Base-by-base conservation (phyloP, 73 alveolate genomes). In the Uronychia binucleata region DNA sequence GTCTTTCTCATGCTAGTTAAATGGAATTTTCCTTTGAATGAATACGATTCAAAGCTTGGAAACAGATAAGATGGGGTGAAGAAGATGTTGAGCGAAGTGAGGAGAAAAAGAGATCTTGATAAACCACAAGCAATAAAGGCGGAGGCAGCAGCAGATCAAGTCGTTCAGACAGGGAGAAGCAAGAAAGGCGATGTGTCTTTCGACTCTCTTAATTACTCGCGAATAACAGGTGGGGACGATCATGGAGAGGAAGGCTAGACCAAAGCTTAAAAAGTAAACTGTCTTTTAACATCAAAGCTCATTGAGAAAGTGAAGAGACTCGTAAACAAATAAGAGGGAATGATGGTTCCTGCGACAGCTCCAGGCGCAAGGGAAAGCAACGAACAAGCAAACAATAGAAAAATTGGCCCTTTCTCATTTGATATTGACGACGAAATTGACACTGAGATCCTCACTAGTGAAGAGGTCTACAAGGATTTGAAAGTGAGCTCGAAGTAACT, bases 391-490 rank as follows among this genome's bases (percentile, higher is more conserved):
- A 35, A 85, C 34, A 58, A 58, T 58, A 85, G 92, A 34, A 90
- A 75, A 58, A 90, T 90, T 28, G 95, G 95, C 0, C 95, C 95
- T 26, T 90, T 90, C 88, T 80, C 87, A 59, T 90, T 90, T 76
- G 95, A 90, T 57, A 90, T 90, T 1, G 95, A 90, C 78, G 88
- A 85, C 58, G 95, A 90, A 77, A 90, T 85, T 27, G 95, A 90
- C 78, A 85, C 95, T 57, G 95, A 90, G 57, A 80, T 90, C 8
- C 88, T 90, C n/a, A 90, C 91, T 1, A 90, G 91, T 35, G 95
- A 90, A 58, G 95, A 90, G 74, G 95, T 90, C 1, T 90, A 90
- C 67, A 90, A 90, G 75, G 95, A 90, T 57, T 58, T 90, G n/a
- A 90, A 85, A 74, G 95, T 46, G 19, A 46, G 67, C 5, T 5